Percentiles rank a stretch among this genome's conserved stretches.
Conservation (phyloP, 495 filamentous ascomycete species). For the Bacidia gigantensis region DNA sequence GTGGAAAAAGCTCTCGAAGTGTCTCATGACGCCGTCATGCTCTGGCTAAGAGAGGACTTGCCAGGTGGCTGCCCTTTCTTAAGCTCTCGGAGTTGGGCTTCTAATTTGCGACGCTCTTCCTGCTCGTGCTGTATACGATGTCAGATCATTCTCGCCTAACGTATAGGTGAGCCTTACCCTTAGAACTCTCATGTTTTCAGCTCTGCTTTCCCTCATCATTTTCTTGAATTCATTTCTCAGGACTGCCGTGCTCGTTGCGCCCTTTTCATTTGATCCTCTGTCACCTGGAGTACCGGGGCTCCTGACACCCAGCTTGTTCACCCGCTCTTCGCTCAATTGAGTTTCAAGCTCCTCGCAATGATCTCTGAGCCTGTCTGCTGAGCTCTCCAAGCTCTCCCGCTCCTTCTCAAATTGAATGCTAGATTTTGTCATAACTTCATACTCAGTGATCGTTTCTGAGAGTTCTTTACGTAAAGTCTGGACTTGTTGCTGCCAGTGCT, state of each 20-base stretch:
- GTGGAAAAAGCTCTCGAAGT: neutral
- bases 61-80: conserved; percentile 40
- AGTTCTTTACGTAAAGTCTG: conserved; percentile 65
- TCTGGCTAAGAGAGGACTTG: conserved; percentile 39
- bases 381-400: conserved; percentile 57
- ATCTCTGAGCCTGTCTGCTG: conserved; percentile 57
- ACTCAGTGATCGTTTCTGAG: conserved; percentile 65
- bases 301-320: conserved; percentile 53
- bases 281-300: conserved; percentile 34
- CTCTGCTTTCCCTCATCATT: conserved; percentile 75
- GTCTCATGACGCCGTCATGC: conserved; percentile 33
- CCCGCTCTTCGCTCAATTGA: conserved; percentile 56
- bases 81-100: conserved; percentile 42
- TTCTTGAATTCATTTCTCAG: conserved; percentile 76
- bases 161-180: conserved; percentile 37
- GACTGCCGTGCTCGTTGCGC: conserved; percentile 53
- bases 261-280: conserved; percentile 29
- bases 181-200: conserved; percentile 53
- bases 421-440: conserved; percentile 75
- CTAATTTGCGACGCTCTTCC: conserved; percentile 54
- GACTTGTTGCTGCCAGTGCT: conserved; percentile 42
- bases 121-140: conserved; percentile 44
- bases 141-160: neutral
- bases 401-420: conserved; percentile 82
- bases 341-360: conserved; percentile 53